Percentiles rank a stretch among this genome's conserved stretches.
These are phyloP conservation scores for Erodium maritimum DNA, from an alignment of 345 rosid genomes.

Conservation along the genomic window DNA sequence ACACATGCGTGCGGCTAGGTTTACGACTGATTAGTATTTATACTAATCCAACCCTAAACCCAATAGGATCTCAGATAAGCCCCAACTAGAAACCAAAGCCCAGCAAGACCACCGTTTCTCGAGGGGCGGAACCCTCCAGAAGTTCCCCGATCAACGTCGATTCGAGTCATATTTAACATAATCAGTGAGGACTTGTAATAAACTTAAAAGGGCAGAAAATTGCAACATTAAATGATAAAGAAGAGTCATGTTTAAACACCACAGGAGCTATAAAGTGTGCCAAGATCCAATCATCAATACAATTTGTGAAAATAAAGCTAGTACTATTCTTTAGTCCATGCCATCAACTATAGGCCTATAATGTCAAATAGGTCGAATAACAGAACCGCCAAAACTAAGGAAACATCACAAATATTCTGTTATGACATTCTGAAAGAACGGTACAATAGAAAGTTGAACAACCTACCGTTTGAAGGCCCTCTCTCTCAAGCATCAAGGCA, in stretches of 20 bases:
- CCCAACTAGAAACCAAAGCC: too few relatives aligned
- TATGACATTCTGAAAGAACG: background rate
- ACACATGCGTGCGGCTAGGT: too few relatives aligned
- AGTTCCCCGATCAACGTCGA: too few relatives aligned
- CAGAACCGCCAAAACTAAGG: background rate
- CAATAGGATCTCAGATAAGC: too few relatives aligned
- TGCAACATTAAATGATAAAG: background rate
- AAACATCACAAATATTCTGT: background rate
- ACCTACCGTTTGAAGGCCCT: conserved; percentile 89
- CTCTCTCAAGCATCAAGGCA: conserved; percentile 86
- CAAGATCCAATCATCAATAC: background rate
- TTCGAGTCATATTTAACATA: too few relatives aligned
- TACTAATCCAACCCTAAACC: too few relatives aligned
- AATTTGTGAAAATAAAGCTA: background rate
- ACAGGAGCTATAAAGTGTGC: background rate
- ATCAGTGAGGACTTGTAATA: background rate
- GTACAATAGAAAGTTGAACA: too few relatives aligned
- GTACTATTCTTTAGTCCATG: background rate
- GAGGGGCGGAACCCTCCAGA: too few relatives aligned
- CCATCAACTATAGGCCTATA: conserved; percentile 1
- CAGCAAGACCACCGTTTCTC: too few relatives aligned
- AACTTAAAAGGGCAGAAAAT: background rate
- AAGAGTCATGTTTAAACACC: background rate
- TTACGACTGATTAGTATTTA: too few relatives aligned
- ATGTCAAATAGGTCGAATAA: conserved; percentile 1